A percentile compares a stretch with the other conserved stretches of the same genome.
These are phyloP conservation scores for Collybia sp. DNA, from an alignment of 768 basidiomycete species.

Conservation along the genomic window DNA sequence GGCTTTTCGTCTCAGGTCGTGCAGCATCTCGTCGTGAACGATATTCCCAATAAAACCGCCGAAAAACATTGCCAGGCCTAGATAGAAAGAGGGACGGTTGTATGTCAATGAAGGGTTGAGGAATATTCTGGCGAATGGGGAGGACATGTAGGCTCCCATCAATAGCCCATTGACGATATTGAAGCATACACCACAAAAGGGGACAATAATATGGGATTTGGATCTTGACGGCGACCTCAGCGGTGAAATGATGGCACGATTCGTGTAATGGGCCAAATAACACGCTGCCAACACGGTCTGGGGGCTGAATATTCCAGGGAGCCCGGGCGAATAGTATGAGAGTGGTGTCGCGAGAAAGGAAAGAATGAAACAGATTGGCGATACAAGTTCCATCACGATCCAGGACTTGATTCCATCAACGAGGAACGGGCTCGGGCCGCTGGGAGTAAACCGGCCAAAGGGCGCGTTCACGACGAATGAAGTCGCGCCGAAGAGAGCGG, in stretches of 20 bases:
- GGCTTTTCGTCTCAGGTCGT: slow-evolving; percentile 72
- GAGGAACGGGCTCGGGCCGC: slow-evolving; percentile 38
- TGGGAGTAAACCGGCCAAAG: slow-evolving; percentile 72
- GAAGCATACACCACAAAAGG: slow-evolving; percentile 52
- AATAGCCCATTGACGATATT: slow-evolving; percentile 71
- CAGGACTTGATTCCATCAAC: slow-evolving; percentile 62
- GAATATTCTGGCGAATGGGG: slow-evolving; percentile 42
- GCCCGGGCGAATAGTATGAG: slow-evolving; percentile 25
- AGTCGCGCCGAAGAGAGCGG: slow-evolving; percentile 28
- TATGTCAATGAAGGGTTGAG: slow-evolving; percentile 25
- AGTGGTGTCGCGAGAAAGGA: slow-evolving; percentile 46
- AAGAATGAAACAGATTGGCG: slow-evolving; percentile 52
- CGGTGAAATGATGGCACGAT: slow-evolving; percentile 78
- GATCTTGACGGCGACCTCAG: slow-evolving; percentile 78
- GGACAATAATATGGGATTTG: slow-evolving; percentile 65
- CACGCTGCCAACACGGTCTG: slow-evolving; percentile 48
- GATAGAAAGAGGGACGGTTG: slow-evolving; percentile 46
- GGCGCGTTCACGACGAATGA: slow-evolving; percentile 64
- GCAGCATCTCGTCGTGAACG: slow-evolving; percentile 85
- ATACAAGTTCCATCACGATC: slow-evolving; percentile 74
- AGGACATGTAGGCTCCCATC: slow-evolving; percentile 67
- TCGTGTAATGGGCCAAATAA: slow-evolving; percentile 75
- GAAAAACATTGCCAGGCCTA: slow-evolving; percentile 63
- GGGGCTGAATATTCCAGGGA: slow-evolving; percentile 28
- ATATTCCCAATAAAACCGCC: slow-evolving; percentile 77